Conservation (phyloP, 805 yeast species). For the Lipomyces anomalus region DNA sequence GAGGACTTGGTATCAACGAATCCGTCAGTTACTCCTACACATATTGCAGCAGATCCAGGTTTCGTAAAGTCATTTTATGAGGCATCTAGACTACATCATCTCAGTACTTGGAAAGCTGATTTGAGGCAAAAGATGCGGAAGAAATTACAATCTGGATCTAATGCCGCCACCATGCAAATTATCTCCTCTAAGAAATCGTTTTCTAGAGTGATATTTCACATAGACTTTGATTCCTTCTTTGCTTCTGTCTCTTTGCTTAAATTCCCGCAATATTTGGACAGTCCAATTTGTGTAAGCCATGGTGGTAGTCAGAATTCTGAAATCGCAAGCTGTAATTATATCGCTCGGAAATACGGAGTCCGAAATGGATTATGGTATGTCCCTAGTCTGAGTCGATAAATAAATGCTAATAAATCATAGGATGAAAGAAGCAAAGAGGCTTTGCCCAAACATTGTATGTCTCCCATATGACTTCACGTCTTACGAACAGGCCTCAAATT, state of each 20-base stretch:
- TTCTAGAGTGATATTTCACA: slow-evolving; percentile 52
- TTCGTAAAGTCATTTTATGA: slow-evolving; percentile 68
- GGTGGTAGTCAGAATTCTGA: slow-evolving; percentile 52
- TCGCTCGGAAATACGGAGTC: slow-evolving; percentile 69
- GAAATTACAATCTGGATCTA: slow-evolving; percentile 27
- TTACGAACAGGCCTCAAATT: slow-evolving; percentile 60
- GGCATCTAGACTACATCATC: slow-evolving; percentile 79
- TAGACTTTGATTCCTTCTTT: slow-evolving; percentile 93
- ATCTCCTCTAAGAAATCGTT: slow-evolving; percentile 9
- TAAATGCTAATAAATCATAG: background rate
- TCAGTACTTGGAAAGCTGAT: slow-evolving; percentile 80
- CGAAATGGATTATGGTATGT: slow-evolving; percentile 72
- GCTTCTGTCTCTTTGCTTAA: slow-evolving; percentile 72
- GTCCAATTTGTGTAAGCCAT: slow-evolving; percentile 60
- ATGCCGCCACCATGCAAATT: slow-evolving; percentile 3
- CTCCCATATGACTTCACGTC: slow-evolving; percentile 69
- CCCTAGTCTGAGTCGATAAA: background rate
- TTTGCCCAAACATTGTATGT: slow-evolving; percentile 60
- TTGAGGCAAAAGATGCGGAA: slow-evolving; percentile 56
- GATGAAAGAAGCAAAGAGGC: slow-evolving; percentile 56
- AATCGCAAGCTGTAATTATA: slow-evolving; percentile 87
- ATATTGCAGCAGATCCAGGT: slow-evolving; percentile 67
- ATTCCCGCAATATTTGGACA: slow-evolving; percentile 49
- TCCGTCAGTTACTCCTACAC: no score
- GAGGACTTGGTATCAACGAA: no score